Evolutionary conservation across 805 yeast species (phyloP), one percentile per base, ranked within the genome.

Genomic region (Candida glaebosa): DNA sequence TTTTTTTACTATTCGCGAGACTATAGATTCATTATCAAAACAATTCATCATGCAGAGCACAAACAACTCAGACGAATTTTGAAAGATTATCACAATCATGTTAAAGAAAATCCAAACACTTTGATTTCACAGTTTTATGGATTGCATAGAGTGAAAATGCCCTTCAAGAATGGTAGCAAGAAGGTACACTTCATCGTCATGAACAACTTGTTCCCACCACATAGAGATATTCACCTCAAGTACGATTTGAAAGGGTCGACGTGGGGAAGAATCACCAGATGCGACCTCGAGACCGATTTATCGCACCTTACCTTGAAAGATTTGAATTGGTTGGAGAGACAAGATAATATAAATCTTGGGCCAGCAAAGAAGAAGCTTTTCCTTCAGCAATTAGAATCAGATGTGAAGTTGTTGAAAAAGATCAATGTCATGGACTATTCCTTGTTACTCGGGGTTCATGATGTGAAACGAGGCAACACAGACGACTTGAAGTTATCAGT

Each of bases 161-260:
- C 96, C 6, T 75, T 82, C 34, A 73, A 76, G 6, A 65, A 68
- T 38, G 77, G 75, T 32, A 63, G 66, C 31, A 75, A 89, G 41
- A 90, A 87, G 58, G 87, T 93, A 31, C 95, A 93, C 63, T 91
- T 93, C 52, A 73, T 93, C 41, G 96, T 93, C 25, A 93, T 93
- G 99, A 93, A 93, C 69, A 93, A 93, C 57, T 73, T 93, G 37
- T 93, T 95, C 65, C 98, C 99, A 0, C 95, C 97, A 5, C 87
- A 87, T 55, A 73, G 89, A 37, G 93, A 86, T 47, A 82, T 91
- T 41, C 95, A 89, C 59, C 67, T 76, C 32, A 86, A 89, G 32
- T 93, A 79, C 62, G 99, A 93, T 59, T 74, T 93, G 59, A 93
- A 93, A 59, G 99, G 99, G 1, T 88, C 96, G 0, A 79, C 95